These are phyloP conservation scores for Linaria vulgaris DNA, from an alignment of 257 asterid genomes.

Conservation along the genomic window DNA sequence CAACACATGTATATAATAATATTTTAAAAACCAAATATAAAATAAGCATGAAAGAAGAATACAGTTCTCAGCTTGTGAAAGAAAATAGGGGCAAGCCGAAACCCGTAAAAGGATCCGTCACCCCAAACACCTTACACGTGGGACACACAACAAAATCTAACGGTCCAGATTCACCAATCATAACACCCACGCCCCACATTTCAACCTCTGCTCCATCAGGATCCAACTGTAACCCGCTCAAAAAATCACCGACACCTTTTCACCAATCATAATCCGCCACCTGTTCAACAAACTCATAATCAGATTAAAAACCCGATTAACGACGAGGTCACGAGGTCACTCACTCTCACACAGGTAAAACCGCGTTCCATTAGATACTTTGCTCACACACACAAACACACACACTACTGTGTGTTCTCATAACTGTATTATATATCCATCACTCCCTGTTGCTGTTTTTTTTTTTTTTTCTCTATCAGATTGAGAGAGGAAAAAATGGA, in stretches of 20 bases:
- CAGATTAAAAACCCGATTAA: too few species aligned
- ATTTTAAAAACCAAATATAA: too few species aligned
- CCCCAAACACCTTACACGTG: background rate
- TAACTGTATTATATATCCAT: too few species aligned
- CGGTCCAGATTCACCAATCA: background rate
- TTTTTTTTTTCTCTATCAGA: too few species aligned
- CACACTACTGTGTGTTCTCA: too few species aligned
- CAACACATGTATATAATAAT: too few species aligned
- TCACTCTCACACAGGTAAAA: background rate
- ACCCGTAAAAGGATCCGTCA: background rate
- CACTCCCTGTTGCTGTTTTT: too few species aligned
- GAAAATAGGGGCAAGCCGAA: background rate
- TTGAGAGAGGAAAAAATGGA: slow-evolving; percentile 36
- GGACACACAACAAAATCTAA: background rate
- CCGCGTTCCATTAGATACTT: background rate
- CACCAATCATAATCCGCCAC: background rate
- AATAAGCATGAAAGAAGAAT: too few species aligned
- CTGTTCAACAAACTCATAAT: too few species aligned
- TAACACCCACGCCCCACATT: slow-evolving; percentile 1
- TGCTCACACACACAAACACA: too few species aligned
- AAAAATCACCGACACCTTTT: background rate
- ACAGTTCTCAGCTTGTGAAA: too few species aligned
- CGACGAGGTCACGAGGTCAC: too few species aligned
- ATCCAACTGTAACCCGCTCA: background rate
- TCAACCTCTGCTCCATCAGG: background rate